Conservation (phyloP, 75 land plant species). For the Cunninghamia lanceolata region DNA sequence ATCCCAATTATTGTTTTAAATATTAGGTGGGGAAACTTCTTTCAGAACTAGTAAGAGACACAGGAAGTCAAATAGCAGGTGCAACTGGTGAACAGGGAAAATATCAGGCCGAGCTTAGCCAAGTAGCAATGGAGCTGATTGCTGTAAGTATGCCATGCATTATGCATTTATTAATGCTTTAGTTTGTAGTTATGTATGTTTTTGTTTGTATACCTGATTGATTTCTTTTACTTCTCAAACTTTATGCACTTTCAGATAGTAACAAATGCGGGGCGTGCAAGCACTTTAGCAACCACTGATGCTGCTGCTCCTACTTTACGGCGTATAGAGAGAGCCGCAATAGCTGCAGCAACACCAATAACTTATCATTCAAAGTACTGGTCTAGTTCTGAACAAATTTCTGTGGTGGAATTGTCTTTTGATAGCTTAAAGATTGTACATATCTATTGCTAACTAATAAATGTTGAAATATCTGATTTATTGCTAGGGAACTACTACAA, state of each 20-base stretch:
- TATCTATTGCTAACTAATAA: not conserved
- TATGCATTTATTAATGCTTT: not conserved
- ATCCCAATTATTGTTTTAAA: not conserved
- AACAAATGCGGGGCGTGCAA: constrained; percentile 97
- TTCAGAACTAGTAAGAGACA: constrained; percentile 91
- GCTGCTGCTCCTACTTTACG: constrained; percentile 97
- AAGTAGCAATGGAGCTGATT: constrained; percentile 93
- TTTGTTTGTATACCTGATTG: not conserved
- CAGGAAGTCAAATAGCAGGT: constrained; percentile 61
- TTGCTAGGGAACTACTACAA: constrained; percentile 84
- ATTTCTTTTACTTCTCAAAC: not conserved
- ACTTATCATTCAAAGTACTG: constrained; percentile 83
- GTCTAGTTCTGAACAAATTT: not conserved
- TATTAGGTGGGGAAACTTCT: constrained; percentile 95
- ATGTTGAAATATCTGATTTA: constrained; percentile 11
- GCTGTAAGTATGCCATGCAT: constrained; percentile 52
- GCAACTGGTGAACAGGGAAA: constrained; percentile 70
- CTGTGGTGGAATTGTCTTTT: not conserved
- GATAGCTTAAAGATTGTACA: constrained; percentile 2
- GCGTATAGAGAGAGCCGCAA: constrained; percentile 98
- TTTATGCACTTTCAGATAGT: constrained; percentile 56
- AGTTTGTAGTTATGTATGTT: not conserved
- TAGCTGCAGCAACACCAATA: constrained; percentile 99
- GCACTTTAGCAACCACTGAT: constrained; percentile 90
- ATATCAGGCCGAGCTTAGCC: constrained; percentile 93